Conservation (phyloP, 2,329 filamentous ascomycete genomes). For the Hirsutella thompsonii region DNA sequence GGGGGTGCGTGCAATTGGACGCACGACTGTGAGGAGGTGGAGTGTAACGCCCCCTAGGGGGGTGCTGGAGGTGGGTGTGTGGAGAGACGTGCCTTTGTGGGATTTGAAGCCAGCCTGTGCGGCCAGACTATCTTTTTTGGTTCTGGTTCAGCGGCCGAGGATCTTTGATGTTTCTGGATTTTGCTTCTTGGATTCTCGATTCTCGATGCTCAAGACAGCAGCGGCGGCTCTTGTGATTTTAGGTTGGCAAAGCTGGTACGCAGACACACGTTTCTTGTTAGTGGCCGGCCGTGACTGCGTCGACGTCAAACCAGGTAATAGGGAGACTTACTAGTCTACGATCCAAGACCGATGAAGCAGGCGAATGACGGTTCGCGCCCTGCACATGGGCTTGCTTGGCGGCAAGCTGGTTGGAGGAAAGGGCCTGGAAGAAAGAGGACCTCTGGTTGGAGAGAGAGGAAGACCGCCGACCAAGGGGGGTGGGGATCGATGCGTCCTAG, state of each 20-base stretch:
- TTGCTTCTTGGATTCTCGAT: too few relatives aligned
- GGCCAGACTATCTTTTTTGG: not conserved
- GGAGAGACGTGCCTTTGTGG: not conserved
- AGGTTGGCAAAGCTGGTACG: not conserved
- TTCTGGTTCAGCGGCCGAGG: not conserved
- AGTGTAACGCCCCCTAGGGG: too few relatives aligned
- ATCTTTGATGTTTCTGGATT: not conserved
- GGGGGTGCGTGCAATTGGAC: constrained; percentile 5
- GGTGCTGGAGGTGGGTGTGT: not conserved
- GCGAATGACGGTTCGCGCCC: not conserved
- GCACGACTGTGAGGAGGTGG: too few relatives aligned
- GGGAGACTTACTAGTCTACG: not conserved
- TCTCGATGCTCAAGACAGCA: too few relatives aligned
- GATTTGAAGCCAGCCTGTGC: too few relatives aligned
- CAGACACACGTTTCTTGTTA: too few relatives aligned
- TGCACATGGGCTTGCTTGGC: not conserved
- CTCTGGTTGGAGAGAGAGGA: too few relatives aligned
- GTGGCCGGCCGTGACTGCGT: too few relatives aligned
- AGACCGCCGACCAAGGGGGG: too few relatives aligned
- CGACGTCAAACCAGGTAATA: too few relatives aligned
- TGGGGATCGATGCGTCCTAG: not conserved
- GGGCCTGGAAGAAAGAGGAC: not conserved
- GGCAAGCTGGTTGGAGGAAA: not conserved
- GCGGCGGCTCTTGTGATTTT: too few relatives aligned
- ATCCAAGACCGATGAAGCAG: not conserved